A percentile compares a stretch with the other conserved stretches of the same genome.
Evolutionary conservation across 73 alveolate species (phyloP).

Genomic region (Tetrahymena elliotti): DNA sequence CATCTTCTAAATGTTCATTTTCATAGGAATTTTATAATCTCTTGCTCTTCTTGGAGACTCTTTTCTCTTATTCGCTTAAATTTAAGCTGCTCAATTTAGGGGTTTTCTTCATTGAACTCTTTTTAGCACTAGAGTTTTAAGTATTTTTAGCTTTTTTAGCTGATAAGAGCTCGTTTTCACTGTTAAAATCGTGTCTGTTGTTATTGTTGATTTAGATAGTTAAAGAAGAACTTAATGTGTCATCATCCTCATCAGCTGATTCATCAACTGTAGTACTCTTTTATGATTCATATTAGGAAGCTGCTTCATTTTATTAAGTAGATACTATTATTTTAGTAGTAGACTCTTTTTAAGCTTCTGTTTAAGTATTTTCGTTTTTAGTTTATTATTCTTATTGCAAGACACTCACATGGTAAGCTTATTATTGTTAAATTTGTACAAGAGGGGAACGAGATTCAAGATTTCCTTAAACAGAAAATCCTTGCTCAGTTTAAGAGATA

Average conservation of each 20-base stretch:
- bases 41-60: background rate
- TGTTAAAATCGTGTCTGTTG: background rate
- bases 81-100: background rate
- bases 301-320: background rate
- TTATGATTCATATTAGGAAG: background rate
- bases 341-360: background rate
- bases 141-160: background rate
- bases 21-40: background rate
- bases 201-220: background rate
- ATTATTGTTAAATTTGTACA: background rate
- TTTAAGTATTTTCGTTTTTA: background rate
- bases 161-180: background rate
- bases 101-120: background rate
- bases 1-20: background rate
- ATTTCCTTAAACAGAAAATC: background rate
- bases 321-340: background rate
- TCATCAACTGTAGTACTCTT: background rate
- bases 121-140: background rate
- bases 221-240: background rate
- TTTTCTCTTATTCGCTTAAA: background rate
- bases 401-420: background rate
- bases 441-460: background rate
- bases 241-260: background rate
- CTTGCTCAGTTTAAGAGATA: background rate
- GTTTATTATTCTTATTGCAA: background rate